Conservation (phyloP, 495 filamentous ascomycete genomes). For the Apodospora peruviana region DNA sequence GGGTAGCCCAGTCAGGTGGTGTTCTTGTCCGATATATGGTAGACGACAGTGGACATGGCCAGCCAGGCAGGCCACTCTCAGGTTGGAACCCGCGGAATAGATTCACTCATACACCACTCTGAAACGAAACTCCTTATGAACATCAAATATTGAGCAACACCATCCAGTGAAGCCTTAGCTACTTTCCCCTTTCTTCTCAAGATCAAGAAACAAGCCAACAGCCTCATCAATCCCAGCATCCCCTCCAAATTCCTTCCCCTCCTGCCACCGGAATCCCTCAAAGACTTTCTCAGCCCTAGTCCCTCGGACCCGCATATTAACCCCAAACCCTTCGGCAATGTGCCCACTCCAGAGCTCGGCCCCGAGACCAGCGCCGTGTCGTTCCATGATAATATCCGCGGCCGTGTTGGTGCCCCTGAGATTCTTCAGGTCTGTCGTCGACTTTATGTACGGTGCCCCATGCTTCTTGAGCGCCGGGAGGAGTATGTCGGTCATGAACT, state of each 20-base stretch:
- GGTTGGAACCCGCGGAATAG: no score
- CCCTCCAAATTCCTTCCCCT: neutral
- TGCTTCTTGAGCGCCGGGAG: conserved; percentile 1
- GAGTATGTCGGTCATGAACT: neutral
- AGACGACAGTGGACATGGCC: no score
- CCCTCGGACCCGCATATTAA: conserved; percentile 2
- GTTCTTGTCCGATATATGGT: no score
- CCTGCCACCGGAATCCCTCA: conserved; percentile 1
- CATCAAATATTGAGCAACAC: no score
- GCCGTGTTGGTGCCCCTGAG: neutral
- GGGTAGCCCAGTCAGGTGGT: no score
- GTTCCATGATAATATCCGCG: neutral
- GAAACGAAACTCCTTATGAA: no score
- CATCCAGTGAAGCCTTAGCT: no score
- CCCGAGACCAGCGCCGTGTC: neutral
- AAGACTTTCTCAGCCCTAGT: conserved; percentile 1
- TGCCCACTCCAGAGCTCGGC: conserved; percentile 5
- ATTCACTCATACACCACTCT: no score
- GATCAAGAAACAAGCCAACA: neutral
- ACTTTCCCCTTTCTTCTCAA: neutral
- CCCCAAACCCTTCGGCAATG: conserved; percentile 14
- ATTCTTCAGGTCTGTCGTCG: neutral
- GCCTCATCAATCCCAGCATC: conserved; percentile 1
- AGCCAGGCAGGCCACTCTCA: no score
- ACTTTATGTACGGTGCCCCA: neutral